These are phyloP conservation scores for Penium margaritaceum DNA, from an alignment of 139 green algal genomes.

Conservation along the genomic window DNA sequence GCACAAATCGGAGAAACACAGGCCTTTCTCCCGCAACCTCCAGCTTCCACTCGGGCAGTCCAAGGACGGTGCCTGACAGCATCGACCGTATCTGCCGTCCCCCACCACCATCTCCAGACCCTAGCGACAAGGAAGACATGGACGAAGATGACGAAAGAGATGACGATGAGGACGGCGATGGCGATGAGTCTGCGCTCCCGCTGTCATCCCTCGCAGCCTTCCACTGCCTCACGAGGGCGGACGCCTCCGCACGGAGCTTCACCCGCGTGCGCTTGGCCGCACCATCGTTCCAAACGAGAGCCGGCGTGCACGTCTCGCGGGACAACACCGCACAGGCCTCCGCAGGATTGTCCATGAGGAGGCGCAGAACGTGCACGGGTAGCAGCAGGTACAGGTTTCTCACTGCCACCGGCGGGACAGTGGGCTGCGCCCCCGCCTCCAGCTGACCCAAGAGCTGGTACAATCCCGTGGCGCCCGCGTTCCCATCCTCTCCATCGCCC, in stretches of 20 bases:
- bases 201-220: too few relatives aligned
- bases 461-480: constrained; percentile 17
- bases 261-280: too few relatives aligned
- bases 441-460: constrained; percentile 13
- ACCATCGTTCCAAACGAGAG: constrained; percentile 19
- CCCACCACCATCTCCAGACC: too few relatives aligned
- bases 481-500: not conserved
- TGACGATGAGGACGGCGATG: too few relatives aligned
- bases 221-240: too few relatives aligned
- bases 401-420: not conserved
- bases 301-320: not conserved
- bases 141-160: too few relatives aligned
- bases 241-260: too few relatives aligned
- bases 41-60: constrained; percentile 16
- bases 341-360: constrained; percentile 2
- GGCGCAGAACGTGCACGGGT: constrained; percentile 25
- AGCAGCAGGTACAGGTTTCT: constrained; percentile 23
- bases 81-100: too few relatives aligned
- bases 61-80: too few relatives aligned
- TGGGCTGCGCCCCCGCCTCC: not conserved
- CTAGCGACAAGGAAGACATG: too few relatives aligned
- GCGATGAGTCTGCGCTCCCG: too few relatives aligned
- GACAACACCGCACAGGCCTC: not conserved
- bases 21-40: constrained; percentile 2
- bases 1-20: constrained; percentile 31